These are phyloP conservation scores for Myrica gale DNA, from an alignment of 306 rosid species.

Conservation along the genomic window DNA sequence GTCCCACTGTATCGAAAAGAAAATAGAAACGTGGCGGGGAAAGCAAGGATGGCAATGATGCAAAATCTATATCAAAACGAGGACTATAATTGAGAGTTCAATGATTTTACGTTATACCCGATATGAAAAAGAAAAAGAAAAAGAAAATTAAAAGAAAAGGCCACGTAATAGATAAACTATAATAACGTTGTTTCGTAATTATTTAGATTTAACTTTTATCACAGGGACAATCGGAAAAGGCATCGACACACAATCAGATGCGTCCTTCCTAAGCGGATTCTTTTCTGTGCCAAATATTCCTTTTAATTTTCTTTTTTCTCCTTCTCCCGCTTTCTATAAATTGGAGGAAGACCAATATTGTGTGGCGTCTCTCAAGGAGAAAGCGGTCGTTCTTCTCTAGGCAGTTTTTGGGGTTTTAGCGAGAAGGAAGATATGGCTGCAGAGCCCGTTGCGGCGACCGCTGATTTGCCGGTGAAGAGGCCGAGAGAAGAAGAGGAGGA, in stretches of 20 bases:
- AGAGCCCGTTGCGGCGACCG: conserved; percentile 33
- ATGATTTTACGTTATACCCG: conserved; percentile 35
- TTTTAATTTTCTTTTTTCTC: not conserved
- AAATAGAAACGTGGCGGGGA: no score
- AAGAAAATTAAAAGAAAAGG: no score
- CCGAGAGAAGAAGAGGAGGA: conserved; percentile 45
- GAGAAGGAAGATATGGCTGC: conserved; percentile 47
- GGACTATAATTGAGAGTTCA: conserved; percentile 29
- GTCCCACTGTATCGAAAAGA: no score
- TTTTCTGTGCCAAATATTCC: not conserved
- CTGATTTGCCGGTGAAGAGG: conserved; percentile 62
- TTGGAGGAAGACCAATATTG: conserved; percentile 4
- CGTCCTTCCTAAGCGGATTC: conserved; percentile 43
- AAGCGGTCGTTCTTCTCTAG: not conserved
- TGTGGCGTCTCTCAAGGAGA: conserved; percentile 19
- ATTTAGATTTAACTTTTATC: not conserved
- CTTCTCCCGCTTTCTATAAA: conserved; percentile 24
- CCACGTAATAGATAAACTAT: no score
- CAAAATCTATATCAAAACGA: not conserved
- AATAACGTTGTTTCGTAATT: conserved; percentile 16
- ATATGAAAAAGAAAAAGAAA: not conserved
- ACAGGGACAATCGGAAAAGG: not conserved
- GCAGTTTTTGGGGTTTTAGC: conserved; percentile 9
- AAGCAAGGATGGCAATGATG: not conserved
- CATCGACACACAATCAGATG: not conserved